Base-by-base conservation (phyloP, 768 basidiomycete genomes). In the Mycena sanguinolenta region DNA sequence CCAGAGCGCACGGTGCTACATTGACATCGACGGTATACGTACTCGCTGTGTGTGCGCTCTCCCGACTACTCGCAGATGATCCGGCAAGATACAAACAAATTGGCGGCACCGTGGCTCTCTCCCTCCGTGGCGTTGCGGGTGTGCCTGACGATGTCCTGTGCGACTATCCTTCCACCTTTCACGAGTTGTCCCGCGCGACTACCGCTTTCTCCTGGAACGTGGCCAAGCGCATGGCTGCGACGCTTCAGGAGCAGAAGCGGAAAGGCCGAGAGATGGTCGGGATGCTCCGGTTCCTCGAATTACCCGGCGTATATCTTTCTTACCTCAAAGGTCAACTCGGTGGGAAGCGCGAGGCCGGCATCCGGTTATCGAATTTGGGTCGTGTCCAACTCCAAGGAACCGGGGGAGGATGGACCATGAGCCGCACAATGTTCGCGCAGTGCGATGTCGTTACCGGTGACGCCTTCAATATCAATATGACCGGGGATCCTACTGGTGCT, bases 1-100 rank as follows among this genome's bases (percentile, higher is more conserved):
- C 63, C 21, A 66, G 73, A 21, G 23, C 67, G 13, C 69, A 74
- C 23, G 19, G 27, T n/a, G 70, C 73, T 0, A 71, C 72, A 1
- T n/a, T 73, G 7, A 69, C 72, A 1, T 50, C 67, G 16, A 44
- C 64, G 21, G 1, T 69, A 7, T 58, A 69, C 25, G 59, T 25
- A 19, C 54, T 63, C 60, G 34, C 64, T 4, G 17, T 69, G 2
- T 13, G n/a, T 19, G 36, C 44, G 27, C 23, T 69, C 9, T 69
- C 72, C 4, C 67, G 57, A 19, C 25, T 69, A 27, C 19, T 69
- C 17, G 58, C 58, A 2, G 19, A 4, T 16, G 58, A 60, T 23
- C 34, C 49, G 16, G 38, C 16, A 17, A 17, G 34, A 19, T 69
- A n/a, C 66, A 53, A 65, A 55, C 53, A 25, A 0, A 42, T 73